Conservation (phyloP, 2,329 filamentous ascomycete species). For the Tolypocladium tundrense region DNA sequence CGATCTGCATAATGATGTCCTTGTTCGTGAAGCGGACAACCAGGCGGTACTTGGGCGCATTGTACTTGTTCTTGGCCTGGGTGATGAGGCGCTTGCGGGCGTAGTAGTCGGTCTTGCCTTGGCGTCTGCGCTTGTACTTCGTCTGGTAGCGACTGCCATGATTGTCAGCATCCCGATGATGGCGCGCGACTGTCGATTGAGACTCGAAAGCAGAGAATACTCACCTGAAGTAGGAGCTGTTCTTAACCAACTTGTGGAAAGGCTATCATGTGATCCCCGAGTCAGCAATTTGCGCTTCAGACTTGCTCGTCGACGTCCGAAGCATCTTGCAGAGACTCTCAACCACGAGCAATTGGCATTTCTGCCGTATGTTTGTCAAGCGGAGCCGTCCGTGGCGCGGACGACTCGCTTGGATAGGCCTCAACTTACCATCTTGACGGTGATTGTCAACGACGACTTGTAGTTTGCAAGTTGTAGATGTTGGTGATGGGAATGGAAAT, state of each 20-base stretch:
- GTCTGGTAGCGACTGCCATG: conserved; percentile 84
- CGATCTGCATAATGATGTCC: conserved; percentile 97
- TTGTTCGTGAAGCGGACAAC: conserved; percentile 99
- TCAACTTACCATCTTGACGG: conserved; percentile 62
- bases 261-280: conserved; percentile 62
- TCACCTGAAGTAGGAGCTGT: conserved; percentile 97
- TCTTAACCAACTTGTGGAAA: conserved; percentile 95
- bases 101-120: conserved; percentile 99
- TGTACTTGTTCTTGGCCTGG: conserved; percentile 99
- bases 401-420: conserved; percentile 20
- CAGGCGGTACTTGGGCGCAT: conserved; percentile 98
- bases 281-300: conserved; percentile 99
- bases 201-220: conserved; percentile 20
- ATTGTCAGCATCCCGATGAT: conserved; percentile 13
- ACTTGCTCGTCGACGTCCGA: conserved; percentile 58
- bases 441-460: conserved; percentile 35
- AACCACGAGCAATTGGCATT: conserved; percentile 32
- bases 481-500: conserved; percentile 20
- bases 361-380: conserved; percentile 24
- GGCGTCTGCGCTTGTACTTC: conserved; percentile 96
- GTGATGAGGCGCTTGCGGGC: conserved; percentile 98
- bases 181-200: neutral
- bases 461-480: conserved; percentile 23
- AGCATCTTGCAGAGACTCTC: conserved; percentile 97
- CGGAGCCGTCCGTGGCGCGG: neutral